Base-by-base conservation (phyloP, 352 stramenopile genomes). In the Phytopythium kandeliae region DNA sequence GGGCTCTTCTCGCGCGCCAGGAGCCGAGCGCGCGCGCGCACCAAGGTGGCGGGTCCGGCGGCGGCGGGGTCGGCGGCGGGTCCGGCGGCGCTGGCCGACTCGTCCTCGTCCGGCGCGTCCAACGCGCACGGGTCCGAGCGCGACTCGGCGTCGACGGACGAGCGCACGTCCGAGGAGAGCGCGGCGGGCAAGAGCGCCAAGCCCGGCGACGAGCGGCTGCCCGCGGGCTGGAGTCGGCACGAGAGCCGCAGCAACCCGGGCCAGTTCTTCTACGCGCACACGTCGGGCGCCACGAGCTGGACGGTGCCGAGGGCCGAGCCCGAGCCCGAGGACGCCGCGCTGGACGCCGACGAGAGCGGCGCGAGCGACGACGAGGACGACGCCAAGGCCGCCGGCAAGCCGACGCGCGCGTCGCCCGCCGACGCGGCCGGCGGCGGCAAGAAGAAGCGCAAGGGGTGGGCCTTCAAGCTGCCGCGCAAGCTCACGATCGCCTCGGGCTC, bases 221-320 rank as follows among this genome's bases (percentile, higher is more conserved):
- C 61, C 37, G 65, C 48, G 3, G 75, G 75, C 16, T 93, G 82
- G 82, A 78, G 59, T 6, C 76, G 76, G 46, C 67, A 82, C 37
- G 71, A 89, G 50, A 93, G 82, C 54, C 78, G 78, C 24, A 67
- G 65, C 19, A 71, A 81, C 41, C 69, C 71, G 16, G 75, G 78
- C 4, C 73, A 77, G 7, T 85, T 74, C 48, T 92, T 87, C 54
- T 86, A 83, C 40, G 82, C 76, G 42, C 66, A 89, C 36, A 53
- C 70, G 31, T 75, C 78, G 10, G 72, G 78, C 15, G 68, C 74
- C 37, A 85, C 80, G 13, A 81, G 69, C 46, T 91, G 79, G 79
- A 76, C 87, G 16, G 58, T 85, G 35, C 82, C 82, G 4, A 31
- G 28, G 9, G 43, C 45, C 12, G 57, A 57, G 34, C 48, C 17